Percentiles rank a stretch among this genome's conserved stretches.
phyloP scores from a whole-genome alignment of 352 stramenopile genomes.

The Phytophthora pseudosyringae region DNA sequence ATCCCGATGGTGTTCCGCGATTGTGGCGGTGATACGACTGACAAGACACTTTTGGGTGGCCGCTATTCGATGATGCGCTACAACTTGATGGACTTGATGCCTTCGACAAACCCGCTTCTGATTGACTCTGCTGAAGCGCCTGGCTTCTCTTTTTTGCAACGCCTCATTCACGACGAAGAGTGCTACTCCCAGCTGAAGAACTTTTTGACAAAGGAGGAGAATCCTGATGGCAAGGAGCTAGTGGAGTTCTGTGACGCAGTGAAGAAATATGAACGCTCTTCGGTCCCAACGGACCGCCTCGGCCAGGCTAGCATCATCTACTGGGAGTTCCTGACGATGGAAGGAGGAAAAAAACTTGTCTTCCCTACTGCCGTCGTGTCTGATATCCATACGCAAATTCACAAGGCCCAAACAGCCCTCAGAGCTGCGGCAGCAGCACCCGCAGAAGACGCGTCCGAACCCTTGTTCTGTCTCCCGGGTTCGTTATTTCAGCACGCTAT shows the following conservation, averaged over 20 bases:
- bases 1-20: constrained; percentile 90
- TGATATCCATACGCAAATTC: constrained; percentile 71
- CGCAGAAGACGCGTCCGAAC: constrained; percentile 20
- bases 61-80: constrained; percentile 83
- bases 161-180: constrained; percentile 88
- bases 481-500: constrained; percentile 80
- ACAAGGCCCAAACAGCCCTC: constrained; percentile 58
- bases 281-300: constrained; percentile 68
- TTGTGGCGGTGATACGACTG: constrained; percentile 83
- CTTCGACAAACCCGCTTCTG: constrained; percentile 55
- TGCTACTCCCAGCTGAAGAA: constrained; percentile 84
- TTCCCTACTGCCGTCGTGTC: constrained; percentile 63
- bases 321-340: constrained; percentile 80
- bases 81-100: constrained; percentile 64
- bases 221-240: constrained; percentile 62
- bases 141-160: constrained; percentile 88
- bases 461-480: constrained; percentile 42
- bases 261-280: constrained; percentile 83
- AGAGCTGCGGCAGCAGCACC: constrained; percentile 15
- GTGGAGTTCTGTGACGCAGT: constrained; percentile 86
- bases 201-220: constrained; percentile 72
- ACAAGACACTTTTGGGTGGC: constrained; percentile 86
- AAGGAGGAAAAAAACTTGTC: constrained; percentile 63
- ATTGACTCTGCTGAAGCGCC: constrained; percentile 67
- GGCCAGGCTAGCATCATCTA: constrained; percentile 82